phyloP scores from a whole-genome alignment of 2,329 filamentous ascomycete genomes.

The Blastomyces gilchristii region DNA sequence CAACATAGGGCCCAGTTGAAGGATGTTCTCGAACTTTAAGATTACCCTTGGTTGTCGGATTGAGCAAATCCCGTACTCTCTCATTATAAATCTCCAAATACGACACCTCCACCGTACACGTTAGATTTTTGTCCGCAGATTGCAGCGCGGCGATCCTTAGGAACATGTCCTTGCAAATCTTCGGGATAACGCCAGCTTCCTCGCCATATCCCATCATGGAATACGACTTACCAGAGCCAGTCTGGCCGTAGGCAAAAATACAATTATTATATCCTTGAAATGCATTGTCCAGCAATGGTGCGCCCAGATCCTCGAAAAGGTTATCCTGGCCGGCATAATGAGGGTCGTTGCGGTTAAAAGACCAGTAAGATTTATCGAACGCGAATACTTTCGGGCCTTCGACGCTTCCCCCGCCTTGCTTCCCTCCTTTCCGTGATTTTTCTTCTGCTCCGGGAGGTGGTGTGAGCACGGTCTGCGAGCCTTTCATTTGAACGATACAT shows the following conservation, averaged over 20 bases:
- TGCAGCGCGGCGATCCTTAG: constrained; percentile 62
- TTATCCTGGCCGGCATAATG: constrained; percentile 86
- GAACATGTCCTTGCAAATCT: constrained; percentile 98
- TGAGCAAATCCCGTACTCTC: constrained; percentile 86
- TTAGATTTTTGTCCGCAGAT: constrained; percentile 61
- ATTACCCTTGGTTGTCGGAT: constrained; percentile 90
- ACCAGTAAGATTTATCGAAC: constrained; percentile 98
- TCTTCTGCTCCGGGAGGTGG: constrained; percentile 55
- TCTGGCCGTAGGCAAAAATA: constrained; percentile 98
- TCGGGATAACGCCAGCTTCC: constrained; percentile 89
- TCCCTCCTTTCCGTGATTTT: constrained; percentile 27
- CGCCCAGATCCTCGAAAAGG: constrained; percentile 77
- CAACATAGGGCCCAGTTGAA: constrained; percentile 93
- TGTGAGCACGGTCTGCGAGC: constrained; percentile 74
- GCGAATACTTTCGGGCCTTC: constrained; percentile 75
- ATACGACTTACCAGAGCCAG: constrained; percentile 96
- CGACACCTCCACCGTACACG: constrained; percentile 92
- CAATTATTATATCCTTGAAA: constrained; percentile 99
- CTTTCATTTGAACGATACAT: constrained; percentile 98
- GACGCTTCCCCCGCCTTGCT: constrained; percentile 41
- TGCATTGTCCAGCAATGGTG: constrained; percentile 89
- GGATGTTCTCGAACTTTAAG: constrained; percentile 96
- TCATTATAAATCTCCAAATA: constrained; percentile 99
- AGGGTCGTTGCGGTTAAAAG: constrained; percentile 69
- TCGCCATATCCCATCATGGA: constrained; percentile 99